Base-by-base conservation (phyloP, 2,329 filamentous ascomycete genomes). In the Alternaria arborescens region DNA sequence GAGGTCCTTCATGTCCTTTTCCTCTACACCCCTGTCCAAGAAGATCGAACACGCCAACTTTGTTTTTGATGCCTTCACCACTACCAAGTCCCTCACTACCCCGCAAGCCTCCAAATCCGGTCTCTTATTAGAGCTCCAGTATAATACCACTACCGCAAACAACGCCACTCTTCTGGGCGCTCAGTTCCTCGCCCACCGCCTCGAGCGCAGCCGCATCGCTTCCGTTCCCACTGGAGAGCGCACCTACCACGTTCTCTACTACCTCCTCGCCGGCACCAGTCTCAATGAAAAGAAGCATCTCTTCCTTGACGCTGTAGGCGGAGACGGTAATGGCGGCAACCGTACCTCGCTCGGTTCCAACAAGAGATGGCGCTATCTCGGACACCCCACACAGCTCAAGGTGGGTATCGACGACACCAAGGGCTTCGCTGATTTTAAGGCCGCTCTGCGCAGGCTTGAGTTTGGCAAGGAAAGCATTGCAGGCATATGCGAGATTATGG, bases 351-450 rank as follows among this genome's bases (percentile, higher is more conserved):
- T 85, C 18, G 82, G 81, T 11, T 80, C 81, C n/a, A 88, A 90
- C 72, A 96, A 93, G 81, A 86, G 95, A 79, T 99, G 95, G 95
- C 91, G 93, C 76, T 99, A 97, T 75, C 86, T 99, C 4, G 95
- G 95, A 3, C 95, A 99, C 71, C 95, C 94, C 1, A 97, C 94
- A 0, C 95, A 99, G 80, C 86, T 99, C 66, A 98, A 97, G 78
- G 93, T 98, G 28, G 95, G 95, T 59, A 94, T 99, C 77, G 97
- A 99, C 73, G 95, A 99, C 74, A 86, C 90, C 2, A 94, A 97
- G 73, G 95, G 94, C 5, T 99, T 99, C 79, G 92, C 97, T 75
- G 90, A 98, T 54, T 98, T 99, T 85, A 98, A 98, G 83, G 97
- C 92, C 1, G 95, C 95, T 1, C 82, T 99, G 50, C 88, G 94